phyloP scores from a whole-genome alignment of 1,284 basidiomycete genomes.

The Ceratorhiza oryzae-sativae region DNA sequence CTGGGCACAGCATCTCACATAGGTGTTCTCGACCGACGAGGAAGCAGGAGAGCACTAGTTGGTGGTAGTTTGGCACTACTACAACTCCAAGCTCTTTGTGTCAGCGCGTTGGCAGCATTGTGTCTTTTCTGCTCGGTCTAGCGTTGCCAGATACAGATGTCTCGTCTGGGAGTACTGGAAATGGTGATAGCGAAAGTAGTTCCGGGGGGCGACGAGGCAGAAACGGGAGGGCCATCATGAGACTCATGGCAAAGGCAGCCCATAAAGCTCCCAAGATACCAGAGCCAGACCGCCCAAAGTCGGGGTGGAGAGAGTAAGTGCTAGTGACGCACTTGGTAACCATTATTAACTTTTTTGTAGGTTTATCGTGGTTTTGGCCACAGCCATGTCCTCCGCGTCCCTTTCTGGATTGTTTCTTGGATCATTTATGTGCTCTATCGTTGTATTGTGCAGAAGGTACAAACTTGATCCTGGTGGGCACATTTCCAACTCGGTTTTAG shows the following conservation, averaged over 20 bases:
- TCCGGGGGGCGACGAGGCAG: slow-evolving; percentile 31
- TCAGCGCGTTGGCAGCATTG: slow-evolving; percentile 86
- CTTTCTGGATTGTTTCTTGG: slow-evolving; percentile 83
- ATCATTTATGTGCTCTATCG: slow-evolving; percentile 89
- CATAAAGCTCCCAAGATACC: slow-evolving; percentile 35
- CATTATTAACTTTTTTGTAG: slow-evolving; percentile 52
- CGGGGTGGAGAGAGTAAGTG: slow-evolving; percentile 62
- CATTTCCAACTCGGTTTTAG: neutral
- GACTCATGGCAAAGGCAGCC: slow-evolving; percentile 6
- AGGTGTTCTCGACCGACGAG: slow-evolving; percentile 34
- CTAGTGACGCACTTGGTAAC: slow-evolving; percentile 27
- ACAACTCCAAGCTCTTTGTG: slow-evolving; percentile 92
- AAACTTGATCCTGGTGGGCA: slow-evolving; percentile 82
- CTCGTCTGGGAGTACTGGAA: neutral
- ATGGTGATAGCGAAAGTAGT: neutral
- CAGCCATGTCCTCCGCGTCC: slow-evolving; percentile 88
- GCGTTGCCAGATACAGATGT: slow-evolving; percentile 58
- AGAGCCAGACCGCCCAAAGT: slow-evolving; percentile 49
- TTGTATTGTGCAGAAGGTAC: slow-evolving; percentile 78
- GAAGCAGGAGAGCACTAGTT: slow-evolving; percentile 36
- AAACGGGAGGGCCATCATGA: neutral
- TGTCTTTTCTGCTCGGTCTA: slow-evolving; percentile 78
- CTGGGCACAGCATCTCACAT: slow-evolving; percentile 63
- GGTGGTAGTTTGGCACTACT: slow-evolving; percentile 67
- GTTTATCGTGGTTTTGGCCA: slow-evolving; percentile 85